Evolutionary conservation across 495 filamentous ascomycete genomes (phyloP).

Genomic region (Tuber magnatum): DNA sequence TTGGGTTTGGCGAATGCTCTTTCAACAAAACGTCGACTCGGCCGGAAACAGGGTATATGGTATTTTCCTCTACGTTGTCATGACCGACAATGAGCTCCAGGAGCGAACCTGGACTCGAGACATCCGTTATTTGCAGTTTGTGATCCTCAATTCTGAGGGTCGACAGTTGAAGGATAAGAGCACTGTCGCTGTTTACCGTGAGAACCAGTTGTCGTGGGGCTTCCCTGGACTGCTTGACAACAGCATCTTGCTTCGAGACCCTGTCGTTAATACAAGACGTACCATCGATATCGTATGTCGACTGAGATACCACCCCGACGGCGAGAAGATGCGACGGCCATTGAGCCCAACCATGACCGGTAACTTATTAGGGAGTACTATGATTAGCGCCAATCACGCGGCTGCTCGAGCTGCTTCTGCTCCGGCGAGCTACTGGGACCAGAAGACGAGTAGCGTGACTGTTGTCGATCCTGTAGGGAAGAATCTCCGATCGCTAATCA

Average conservation of each 20-base stretch:
- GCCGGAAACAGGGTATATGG: constrained; percentile 41
- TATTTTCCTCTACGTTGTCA: constrained; percentile 41
- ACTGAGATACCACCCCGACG: constrained; percentile 39
- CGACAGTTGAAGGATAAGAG: constrained; percentile 41
- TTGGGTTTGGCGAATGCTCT: constrained; percentile 42
- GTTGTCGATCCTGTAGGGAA: constrained; percentile 41
- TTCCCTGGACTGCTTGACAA: constrained; percentile 41
- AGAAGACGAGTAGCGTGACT: constrained; percentile 32
- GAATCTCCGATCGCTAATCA: constrained; percentile 39
- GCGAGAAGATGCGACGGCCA: constrained; percentile 40
- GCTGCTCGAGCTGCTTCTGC: constrained; percentile 38
- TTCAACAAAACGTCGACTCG: constrained; percentile 41
- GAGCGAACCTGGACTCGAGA: constrained; percentile 42
- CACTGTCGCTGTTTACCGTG: constrained; percentile 39
- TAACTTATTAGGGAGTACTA: constrained; percentile 33
- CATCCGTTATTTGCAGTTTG: constrained; percentile 40
- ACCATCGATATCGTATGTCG: constrained; percentile 41
- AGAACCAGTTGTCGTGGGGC: constrained; percentile 41
- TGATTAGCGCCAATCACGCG: constrained; percentile 37
- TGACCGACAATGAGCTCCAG: constrained; percentile 42
- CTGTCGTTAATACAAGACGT: constrained; percentile 38
- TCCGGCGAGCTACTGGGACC: constrained; percentile 39
- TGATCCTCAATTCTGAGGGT: constrained; percentile 41
- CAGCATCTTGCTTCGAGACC: constrained; percentile 40
- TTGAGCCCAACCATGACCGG: constrained; percentile 37